phyloP scores from a whole-genome alignment of 495 filamentous ascomycete genomes.

The Parathielavia appendiculata region DNA sequence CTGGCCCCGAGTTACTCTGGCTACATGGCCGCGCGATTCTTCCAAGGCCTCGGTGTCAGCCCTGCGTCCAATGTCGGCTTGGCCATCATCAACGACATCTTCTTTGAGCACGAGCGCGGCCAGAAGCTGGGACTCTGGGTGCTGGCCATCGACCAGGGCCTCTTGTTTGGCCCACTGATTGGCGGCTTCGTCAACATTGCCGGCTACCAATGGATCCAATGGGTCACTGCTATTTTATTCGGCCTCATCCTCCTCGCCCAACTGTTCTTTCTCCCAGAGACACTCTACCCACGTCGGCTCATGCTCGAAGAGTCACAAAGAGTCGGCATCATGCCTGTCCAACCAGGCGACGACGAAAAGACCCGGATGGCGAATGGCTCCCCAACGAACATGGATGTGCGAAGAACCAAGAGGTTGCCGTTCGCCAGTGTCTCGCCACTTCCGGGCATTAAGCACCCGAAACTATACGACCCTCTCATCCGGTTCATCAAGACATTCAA shows the following conservation, averaged over 20 bases:
- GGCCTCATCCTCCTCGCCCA: constrained; percentile 47
- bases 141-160: constrained; percentile 52
- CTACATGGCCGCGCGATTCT: constrained; percentile 58
- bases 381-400: constrained; percentile 14
- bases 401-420: constrained; percentile 46
- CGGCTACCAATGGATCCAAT: constrained; percentile 52
- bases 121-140: constrained; percentile 62
- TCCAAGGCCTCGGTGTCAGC: constrained; percentile 57
- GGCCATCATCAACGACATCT: constrained; percentile 53
- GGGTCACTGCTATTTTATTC: constrained; percentile 56
- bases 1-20: constrained; percentile 41
- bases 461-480: constrained; percentile 45
- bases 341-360: neutral
- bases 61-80: constrained; percentile 57
- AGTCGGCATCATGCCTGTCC: neutral
- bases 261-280: constrained; percentile 54
- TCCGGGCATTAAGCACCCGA: constrained; percentile 52
- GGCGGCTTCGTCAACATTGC: constrained; percentile 53
- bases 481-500: constrained; percentile 48
- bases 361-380: constrained; percentile 7
- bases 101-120: constrained; percentile 58
- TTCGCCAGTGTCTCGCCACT: constrained; percentile 48
- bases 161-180: constrained; percentile 53
- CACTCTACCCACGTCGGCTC: constrained; percentile 52
- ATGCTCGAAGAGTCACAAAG: constrained; percentile 38